These are phyloP conservation scores for Yarrowia galli DNA, from an alignment of 1,139 yeast genomes.

Conservation along the genomic window DNA sequence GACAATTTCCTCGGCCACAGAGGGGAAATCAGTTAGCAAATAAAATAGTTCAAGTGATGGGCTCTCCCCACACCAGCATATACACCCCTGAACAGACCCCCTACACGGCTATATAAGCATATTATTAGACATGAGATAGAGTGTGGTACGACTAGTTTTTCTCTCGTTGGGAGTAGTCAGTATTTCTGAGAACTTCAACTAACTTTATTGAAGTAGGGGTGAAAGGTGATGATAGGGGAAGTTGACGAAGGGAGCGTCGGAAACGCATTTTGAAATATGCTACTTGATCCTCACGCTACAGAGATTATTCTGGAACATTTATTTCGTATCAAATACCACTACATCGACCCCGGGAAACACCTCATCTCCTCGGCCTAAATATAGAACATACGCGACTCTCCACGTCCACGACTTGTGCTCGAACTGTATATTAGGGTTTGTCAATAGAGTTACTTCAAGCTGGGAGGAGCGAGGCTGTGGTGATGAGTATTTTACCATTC, in stretches of 20 bases:
- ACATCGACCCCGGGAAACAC: background rate
- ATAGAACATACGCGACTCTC: conserved; percentile 31
- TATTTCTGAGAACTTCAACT: background rate
- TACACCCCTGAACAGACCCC: background rate
- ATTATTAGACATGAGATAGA: conserved; percentile 21
- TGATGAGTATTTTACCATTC: conserved; percentile 3
- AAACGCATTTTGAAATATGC: background rate
- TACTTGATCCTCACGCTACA: no score
- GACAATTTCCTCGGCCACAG: background rate
- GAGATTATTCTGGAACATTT: no score
- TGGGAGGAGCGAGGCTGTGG: conserved; percentile 31
- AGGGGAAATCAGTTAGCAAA: no score
- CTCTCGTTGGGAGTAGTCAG: conserved; percentile 10
- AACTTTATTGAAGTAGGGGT: conserved; percentile 12
- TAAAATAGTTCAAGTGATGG: no score
- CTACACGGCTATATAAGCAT: conserved; percentile 31
- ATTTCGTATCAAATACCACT: no score
- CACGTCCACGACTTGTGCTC: conserved; percentile 32
- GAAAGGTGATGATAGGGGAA: background rate
- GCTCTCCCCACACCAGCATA: no score
- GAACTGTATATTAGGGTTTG: background rate
- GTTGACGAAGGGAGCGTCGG: background rate
- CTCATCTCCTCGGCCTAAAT: conserved; percentile 8
- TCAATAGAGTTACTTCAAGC: background rate
- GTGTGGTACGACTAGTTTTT: background rate